Percentiles rank a stretch among this genome's conserved stretches.
phyloP scores from a whole-genome alignment of 768 basidiomycete genomes.

The Favolaschia claudopus region DNA sequence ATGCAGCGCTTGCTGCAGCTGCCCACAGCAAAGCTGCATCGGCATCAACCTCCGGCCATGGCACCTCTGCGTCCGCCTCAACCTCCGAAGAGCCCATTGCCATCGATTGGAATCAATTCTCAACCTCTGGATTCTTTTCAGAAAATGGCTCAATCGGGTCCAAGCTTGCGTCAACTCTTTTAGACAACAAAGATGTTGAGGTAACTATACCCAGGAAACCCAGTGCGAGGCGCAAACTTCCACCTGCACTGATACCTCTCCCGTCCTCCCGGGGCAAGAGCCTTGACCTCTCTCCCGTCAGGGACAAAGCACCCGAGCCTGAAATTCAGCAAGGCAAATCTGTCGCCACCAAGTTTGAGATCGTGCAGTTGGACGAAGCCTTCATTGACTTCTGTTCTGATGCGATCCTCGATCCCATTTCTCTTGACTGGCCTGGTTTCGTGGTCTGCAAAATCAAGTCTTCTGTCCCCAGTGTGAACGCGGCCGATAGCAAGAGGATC shows the following conservation, averaged over 20 bases:
- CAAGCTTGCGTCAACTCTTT: slow-evolving; percentile 63
- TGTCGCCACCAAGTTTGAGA: slow-evolving; percentile 51
- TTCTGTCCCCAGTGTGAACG: slow-evolving; percentile 35
- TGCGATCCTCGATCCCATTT: slow-evolving; percentile 72
- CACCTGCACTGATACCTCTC: slow-evolving; percentile 24
- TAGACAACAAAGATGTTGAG: slow-evolving; percentile 65
- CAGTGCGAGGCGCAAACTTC: slow-evolving; percentile 37
- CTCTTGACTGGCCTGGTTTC: slow-evolving; percentile 71
- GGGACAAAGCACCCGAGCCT: slow-evolving; percentile 15
- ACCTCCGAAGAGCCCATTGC: slow-evolving; percentile 28
- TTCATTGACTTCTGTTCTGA: slow-evolving; percentile 88
- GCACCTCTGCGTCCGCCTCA: slow-evolving; percentile 35
- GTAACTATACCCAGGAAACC: slow-evolving; percentile 53
- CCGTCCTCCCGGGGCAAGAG: slow-evolving; percentile 35
- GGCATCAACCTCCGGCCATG: slow-evolving; percentile 37
- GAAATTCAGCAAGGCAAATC: slow-evolving; percentile 39
- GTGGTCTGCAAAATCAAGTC: slow-evolving; percentile 73
- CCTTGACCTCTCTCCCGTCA: slow-evolving; percentile 31
- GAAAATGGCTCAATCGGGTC: slow-evolving; percentile 43
- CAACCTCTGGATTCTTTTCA: slow-evolving; percentile 64
- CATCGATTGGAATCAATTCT: slow-evolving; percentile 75
- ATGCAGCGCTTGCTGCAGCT: slow-evolving; percentile 19
- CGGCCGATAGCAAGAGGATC: slow-evolving; percentile 46
- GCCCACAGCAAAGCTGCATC: slow-evolving; percentile 40
- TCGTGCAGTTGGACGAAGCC: slow-evolving; percentile 77